Evolutionary conservation across 169 alveolate species (phyloP).

Genomic region (Plasmodium cynomolgi): DNA sequence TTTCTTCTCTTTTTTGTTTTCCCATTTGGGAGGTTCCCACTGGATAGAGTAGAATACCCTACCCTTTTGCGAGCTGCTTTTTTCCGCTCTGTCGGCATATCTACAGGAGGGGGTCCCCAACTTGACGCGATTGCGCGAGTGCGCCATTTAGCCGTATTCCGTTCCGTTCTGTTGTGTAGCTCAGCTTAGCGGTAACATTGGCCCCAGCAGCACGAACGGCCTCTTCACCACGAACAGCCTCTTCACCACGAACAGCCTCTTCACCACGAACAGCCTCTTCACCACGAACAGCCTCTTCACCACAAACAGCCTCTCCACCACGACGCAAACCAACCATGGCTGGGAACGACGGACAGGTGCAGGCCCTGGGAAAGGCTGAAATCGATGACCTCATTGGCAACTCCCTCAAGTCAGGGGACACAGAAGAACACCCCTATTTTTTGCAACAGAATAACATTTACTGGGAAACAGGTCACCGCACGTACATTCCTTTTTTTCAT

Average conservation of each 20-base stretch:
- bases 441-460: constrained; percentile 87
- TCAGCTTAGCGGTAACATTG: background rate
- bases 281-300: background rate
- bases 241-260: background rate
- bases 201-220: background rate
- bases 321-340: background rate
- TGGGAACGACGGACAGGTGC: background rate
- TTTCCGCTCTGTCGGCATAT: background rate
- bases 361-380: constrained; percentile 6
- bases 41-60: background rate
- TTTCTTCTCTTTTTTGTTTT: too few species aligned
- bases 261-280: background rate
- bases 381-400: constrained; percentile 33
- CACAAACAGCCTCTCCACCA: background rate
- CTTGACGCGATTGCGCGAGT: background rate
- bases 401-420: constrained; percentile 42
- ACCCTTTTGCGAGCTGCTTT: background rate
- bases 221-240: background rate
- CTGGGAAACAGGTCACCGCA: constrained; percentile 92
- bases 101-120: background rate
- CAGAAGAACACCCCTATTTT: constrained; percentile 51
- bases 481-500: constrained; percentile 89
- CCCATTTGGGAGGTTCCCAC: background rate
- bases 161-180: background rate
- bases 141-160: background rate